Percentiles rank a stretch among this genome's conserved stretches.
Evolutionary conservation across 345 rosid genomes (phyloP).

Genomic region (Populus simonii): DNA sequence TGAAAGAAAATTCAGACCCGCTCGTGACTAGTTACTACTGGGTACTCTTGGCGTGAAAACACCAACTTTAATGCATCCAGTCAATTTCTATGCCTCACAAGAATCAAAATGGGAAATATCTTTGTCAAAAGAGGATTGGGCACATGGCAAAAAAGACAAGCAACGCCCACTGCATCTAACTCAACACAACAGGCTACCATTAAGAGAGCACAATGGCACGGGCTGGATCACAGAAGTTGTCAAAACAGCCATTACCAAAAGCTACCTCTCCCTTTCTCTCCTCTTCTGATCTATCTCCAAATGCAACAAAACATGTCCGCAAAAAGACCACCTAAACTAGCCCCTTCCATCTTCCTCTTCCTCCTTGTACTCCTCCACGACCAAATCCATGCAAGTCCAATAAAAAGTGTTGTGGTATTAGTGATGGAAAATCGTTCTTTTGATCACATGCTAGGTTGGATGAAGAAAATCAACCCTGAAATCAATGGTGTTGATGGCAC

Average conservation of each 20-base stretch:
- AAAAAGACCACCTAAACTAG: background rate
- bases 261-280: background rate
- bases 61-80: no score
- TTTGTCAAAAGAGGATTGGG: background rate
- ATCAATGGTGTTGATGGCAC: constrained; percentile 83
- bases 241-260: background rate
- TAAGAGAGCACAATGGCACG: background rate
- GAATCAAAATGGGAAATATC: background rate
- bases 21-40: no score
- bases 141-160: background rate
- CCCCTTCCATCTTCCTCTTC: background rate
- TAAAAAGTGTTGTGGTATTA: constrained; percentile 66
- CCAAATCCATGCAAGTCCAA: constrained; percentile 38
- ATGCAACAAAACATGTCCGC: constrained; percentile 10
- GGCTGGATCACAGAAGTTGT: background rate
- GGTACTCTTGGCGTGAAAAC: no score
- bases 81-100: no score
- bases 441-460: constrained; percentile 98
- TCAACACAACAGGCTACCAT: background rate
- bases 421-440: constrained; percentile 96
- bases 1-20: no score
- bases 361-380: constrained; percentile 2
- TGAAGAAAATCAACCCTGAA: constrained; percentile 81
- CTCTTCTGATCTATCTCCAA: background rate
- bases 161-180: no score